phyloP scores from a whole-genome alignment of 169 alveolate species.

The Miamiensis avidus region DNA sequence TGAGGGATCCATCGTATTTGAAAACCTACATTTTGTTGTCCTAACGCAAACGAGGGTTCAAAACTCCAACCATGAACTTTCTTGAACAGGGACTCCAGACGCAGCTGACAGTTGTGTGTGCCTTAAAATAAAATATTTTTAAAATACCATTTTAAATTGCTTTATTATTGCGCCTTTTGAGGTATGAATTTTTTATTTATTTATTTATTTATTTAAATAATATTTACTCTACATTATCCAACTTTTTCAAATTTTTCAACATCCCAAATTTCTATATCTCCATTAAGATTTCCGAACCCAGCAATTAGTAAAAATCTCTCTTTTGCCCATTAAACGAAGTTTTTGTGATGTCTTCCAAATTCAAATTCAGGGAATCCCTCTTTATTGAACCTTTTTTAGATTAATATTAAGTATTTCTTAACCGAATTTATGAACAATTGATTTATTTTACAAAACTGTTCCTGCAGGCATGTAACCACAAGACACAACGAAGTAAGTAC shows the following conservation, averaged over 20 bases:
- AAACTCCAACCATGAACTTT: constrained; percentile 6
- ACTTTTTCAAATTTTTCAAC: not conserved
- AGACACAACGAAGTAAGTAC: constrained; percentile 5
- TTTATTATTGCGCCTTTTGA: not conserved
- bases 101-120: constrained; percentile 6
- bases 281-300: constrained; percentile 20
- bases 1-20: not conserved
- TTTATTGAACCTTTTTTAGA: not conserved
- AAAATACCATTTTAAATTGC: too few relatives aligned
- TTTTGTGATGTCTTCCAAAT: constrained; percentile 27
- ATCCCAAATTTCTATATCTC: constrained; percentile 27
- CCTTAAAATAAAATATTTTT: not conserved
- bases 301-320: not conserved
- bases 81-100: constrained; percentile 8
- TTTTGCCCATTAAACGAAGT: constrained; percentile 13
- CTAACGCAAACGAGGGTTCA: not conserved
- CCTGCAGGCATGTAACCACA: constrained; percentile 27
- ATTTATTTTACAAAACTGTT: constrained; percentile 1
- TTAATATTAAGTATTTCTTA: not conserved
- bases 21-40: constrained; percentile 7
- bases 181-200: too few relatives aligned
- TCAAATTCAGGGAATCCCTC: constrained; percentile 10
- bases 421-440: not conserved
- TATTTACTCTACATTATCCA: constrained; percentile 8
- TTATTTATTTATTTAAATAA: not conserved